Evolutionary conservation across 2,329 filamentous ascomycete species (phyloP), one percentile per base, ranked within the genome.

Genomic region (Ascochyta pisi): DNA sequence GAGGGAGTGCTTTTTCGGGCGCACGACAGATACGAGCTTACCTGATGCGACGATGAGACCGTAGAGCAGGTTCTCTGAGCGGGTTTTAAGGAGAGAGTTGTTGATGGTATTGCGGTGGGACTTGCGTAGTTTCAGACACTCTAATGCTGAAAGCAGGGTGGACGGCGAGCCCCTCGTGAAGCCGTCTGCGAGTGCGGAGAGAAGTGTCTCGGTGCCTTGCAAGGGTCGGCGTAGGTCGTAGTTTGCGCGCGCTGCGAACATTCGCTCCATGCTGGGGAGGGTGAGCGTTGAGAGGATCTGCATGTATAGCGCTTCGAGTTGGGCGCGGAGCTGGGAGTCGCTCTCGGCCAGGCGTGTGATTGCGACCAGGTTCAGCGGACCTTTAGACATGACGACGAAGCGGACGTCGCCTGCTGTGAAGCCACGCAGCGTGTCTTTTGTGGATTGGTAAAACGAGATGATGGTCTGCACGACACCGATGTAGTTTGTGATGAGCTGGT

Each of bases 391-490:
- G 58, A 99, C 85, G 24, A 96, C 91, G 66, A 99, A 98, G 55
- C 90, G 88, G 24, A 91, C 88, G 49, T 87, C 85, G 13, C 90
- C 92, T n/a, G 95, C 93, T 2, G 89, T 92, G 73, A 99, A 99
- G 13, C 89, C 89, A 62, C 86, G 85, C 10, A 99, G 82, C 0
- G 85, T 86, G 71, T 96, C 91, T 52, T 89, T 84, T 8, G 89
- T 85, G 41, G 88, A 88, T 73, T 96, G 89, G 71, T 96, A 98
- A 73, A 97, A 97, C 1, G 95, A 98, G 60, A 99, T 96, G 66
- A 99, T 94, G 39, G 95, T 99, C 74, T 98, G 95, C 2, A 97
- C 89, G 16, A 99, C 89, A 37, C 95, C 95, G 73, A 98, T 94
- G 67, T 95, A 97, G 46, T 90, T 90, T 67, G 96, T 96, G 71